Base-by-base conservation (phyloP, 306 rosid species). In the Prunus fruticosa region DNA sequence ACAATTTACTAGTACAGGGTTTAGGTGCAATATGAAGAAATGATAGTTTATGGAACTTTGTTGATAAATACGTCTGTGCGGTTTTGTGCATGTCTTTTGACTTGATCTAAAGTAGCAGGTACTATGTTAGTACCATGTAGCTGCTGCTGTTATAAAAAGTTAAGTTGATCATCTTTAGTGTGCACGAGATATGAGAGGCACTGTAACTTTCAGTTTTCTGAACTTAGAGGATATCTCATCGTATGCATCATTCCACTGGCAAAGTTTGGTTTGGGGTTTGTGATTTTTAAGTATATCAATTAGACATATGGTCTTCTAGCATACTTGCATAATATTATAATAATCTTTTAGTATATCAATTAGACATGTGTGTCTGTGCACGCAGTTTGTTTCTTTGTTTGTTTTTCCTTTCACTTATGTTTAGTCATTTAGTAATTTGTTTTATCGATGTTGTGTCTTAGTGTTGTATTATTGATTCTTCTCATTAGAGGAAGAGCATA, bases 401-500 rank as follows among this genome's bases (percentile, higher is more conserved):
- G 41, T 8, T 67, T 3, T 49, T 2, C 4, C 9, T 27, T 15
- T 69, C 32, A 67, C 20, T 66, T 41, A n/a, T 27, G 43, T 41
- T 4, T 67, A 20, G 54, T 45, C 23, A n/a, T 22, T 71, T 53
- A 57, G 46, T 71, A 74, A 62, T 71, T 6, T 68, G 67, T 74
- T 41, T 67, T 54, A 13, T 61, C 62, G 60, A 51, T 64, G 46
- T 46, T 23, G 43, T 77, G 18, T 22, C 18, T 2, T 14, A 50
- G 8, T 65, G 45, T 63, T 73, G 0, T 19, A 13, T 43, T 46
- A 25, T 65, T 15, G 43, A 51, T 64, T 53, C 46, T 56, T 34
- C 75, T 75, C 34, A 30, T 70, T 71, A 64, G 58, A 64, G 76
- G 76, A 80, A 34, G 14, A 78, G 54, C 57, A 28, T 66, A 56